Conservation (phyloP, 768 basidiomycete genomes). For the Lentinula edodes region DNA sequence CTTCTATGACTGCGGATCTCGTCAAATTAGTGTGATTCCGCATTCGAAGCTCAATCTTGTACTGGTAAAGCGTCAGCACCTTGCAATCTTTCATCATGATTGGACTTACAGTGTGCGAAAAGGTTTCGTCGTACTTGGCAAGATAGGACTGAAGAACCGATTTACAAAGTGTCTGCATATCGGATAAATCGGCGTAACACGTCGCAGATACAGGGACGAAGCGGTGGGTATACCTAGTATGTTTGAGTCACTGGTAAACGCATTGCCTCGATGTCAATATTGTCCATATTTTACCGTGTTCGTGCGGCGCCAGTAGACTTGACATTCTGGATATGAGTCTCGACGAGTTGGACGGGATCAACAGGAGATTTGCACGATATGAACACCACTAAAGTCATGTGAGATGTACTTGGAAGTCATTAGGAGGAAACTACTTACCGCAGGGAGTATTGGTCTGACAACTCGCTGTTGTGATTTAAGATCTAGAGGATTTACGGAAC, state of each 20-base stretch:
- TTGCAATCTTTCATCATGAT: neutral
- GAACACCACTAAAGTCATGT: slow-evolving; percentile 53
- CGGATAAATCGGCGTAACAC: slow-evolving; percentile 62
- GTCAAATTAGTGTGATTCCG: slow-evolving; percentile 73
- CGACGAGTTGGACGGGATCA: slow-evolving; percentile 67
- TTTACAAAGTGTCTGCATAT: slow-evolving; percentile 60
- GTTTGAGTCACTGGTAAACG: neutral
- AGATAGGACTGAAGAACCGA: slow-evolving; percentile 51
- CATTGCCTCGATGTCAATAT: slow-evolving; percentile 2
- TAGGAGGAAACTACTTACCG: slow-evolving; percentile 31
- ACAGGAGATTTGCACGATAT: slow-evolving; percentile 76
- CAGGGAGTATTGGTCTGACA: slow-evolving; percentile 79
- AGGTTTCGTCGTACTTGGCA: slow-evolving; percentile 33
- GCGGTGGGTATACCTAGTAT: slow-evolving; percentile 60
- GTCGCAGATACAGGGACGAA: slow-evolving; percentile 65
- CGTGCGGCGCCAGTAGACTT: slow-evolving; percentile 55
- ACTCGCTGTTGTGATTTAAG: slow-evolving; percentile 42
- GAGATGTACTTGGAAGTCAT: neutral
- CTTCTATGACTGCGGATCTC: slow-evolving; percentile 56
- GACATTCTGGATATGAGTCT: slow-evolving; percentile 58
- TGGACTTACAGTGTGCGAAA: slow-evolving; percentile 38
- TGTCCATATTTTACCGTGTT: slow-evolving; percentile 44
- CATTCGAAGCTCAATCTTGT: slow-evolving; percentile 72
- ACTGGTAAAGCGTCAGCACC: slow-evolving; percentile 34
- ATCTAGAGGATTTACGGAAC: neutral